These are phyloP conservation scores for Arctium lappa DNA, from an alignment of 129 eudicot species.

Conservation along the genomic window DNA sequence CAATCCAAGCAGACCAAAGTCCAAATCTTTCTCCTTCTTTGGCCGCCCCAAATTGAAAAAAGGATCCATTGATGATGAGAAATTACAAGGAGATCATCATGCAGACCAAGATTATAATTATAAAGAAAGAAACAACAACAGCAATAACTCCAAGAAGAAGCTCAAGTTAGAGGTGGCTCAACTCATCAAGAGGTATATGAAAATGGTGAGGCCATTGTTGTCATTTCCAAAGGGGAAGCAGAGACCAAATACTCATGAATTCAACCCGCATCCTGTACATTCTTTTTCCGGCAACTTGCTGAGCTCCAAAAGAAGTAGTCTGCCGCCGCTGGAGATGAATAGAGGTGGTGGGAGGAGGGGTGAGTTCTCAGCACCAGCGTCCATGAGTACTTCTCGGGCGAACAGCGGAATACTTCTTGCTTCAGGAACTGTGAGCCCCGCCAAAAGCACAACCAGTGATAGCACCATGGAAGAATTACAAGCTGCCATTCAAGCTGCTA, in stretches of 20 bases:
- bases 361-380: constrained; percentile 76
- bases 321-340: constrained; percentile 24
- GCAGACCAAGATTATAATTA: constrained; percentile 10
- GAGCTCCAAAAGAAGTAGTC: constrained; percentile 32
- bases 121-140: constrained; percentile 8
- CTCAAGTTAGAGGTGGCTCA: constrained; percentile 54
- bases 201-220: constrained; percentile 66
- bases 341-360: constrained; percentile 52
- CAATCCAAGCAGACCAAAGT: constrained; percentile 37
- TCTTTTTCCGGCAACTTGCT: constrained; percentile 57
- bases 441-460: constrained; percentile 49
- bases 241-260: constrained; percentile 15
- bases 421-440: constrained; percentile 27
- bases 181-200: constrained; percentile 66
- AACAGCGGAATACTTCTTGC: constrained; percentile 73
- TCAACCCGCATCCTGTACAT: constrained; percentile 33
- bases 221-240: constrained; percentile 41
- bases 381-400: constrained; percentile 74
- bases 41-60: constrained; percentile 53
- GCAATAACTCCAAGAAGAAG: constrained; percentile 42
- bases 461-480: constrained; percentile 93
- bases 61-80: constrained; percentile 19
- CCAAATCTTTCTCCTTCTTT: constrained; percentile 75
- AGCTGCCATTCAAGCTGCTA: constrained; percentile 95
- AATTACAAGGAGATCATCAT: constrained; percentile 14